Conservation (phyloP, 225 moss, liverwort and hornwort species). For the Pleurozium schreberi region DNA sequence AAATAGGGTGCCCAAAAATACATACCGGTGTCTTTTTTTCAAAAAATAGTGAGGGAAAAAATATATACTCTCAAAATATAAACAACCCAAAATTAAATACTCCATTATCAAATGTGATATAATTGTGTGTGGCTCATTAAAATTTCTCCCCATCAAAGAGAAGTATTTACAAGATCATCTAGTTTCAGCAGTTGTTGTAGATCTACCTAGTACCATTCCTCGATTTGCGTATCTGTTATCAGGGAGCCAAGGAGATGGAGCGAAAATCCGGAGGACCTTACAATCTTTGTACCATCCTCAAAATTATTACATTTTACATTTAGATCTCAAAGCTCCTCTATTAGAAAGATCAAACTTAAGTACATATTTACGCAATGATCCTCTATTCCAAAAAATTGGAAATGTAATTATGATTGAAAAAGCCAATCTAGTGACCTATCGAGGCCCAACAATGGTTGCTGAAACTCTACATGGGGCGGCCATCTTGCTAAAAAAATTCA, state of each 20-base stretch:
- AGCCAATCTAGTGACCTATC: background rate
- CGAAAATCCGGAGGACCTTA: conserved; percentile 45
- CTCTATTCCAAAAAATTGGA: conserved; percentile 26
- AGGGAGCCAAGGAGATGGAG: conserved; percentile 49
- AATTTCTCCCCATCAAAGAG: background rate
- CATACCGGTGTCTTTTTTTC: too few species aligned
- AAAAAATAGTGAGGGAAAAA: too few species aligned
- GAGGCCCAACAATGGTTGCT: background rate
- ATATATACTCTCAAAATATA: too few species aligned
- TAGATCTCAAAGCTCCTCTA: conserved; percentile 59
- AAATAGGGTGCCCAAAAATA: too few species aligned
- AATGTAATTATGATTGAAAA: conserved; percentile 46
- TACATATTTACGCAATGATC: conserved; percentile 25
- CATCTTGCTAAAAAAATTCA: background rate
- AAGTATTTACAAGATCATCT: background rate
- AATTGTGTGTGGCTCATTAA: too few species aligned
- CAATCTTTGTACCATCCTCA: conserved; percentile 81
- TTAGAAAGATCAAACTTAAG: conserved; percentile 51
- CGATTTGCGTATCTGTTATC: conserved; percentile 67
- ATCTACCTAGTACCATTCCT: conserved; percentile 23
- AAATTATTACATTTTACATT: conserved; percentile 68
- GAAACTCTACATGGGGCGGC: background rate
- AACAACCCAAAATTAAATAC: too few species aligned
- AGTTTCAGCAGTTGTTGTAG: background rate
- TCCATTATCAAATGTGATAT: too few species aligned